Base-by-base conservation (phyloP, 441 rosid genomes). In the Capsella rubella region DNA sequence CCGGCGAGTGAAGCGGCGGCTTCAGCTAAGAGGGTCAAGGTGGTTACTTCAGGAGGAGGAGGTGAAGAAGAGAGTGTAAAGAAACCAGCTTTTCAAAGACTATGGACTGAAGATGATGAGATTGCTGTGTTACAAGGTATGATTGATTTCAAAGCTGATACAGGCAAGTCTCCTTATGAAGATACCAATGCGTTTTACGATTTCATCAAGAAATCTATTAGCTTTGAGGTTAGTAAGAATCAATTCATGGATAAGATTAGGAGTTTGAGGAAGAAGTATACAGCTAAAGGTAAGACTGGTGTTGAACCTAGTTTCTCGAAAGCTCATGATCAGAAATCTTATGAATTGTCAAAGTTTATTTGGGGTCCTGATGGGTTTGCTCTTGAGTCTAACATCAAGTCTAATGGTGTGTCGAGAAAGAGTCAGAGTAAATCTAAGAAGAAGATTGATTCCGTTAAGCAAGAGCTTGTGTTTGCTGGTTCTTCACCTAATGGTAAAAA, bases 101-200 rank as follows among this genome's bases (percentile, higher is more conserved):
- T 78, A 3, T 85, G 85, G 87, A 84, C 79, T 12, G 89, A 83
- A 31, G 87, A 79, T 2, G 89, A 89, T 4, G 89, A 85, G 52
- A 57, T 84, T 5, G 69, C 49, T 6, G 49, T 89, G 2, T 60
- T 85, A n/a, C 72, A 80, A 63, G 91, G 87, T 3, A 61, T 86
- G 80, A 52, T 77, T 18, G 80, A 81, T 54, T 86, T 58, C 77
- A 79, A 66, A 31, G 9, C 34, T 1, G 79, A 79, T 50, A 82
- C 77, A 25, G 85, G 84, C 3, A 40, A 67, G 8, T 69, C 71
- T 42, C 81, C 82, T 0, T 53, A 25, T 34, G 71, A 69, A 0
- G 86, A 87, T 16, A 63, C 73, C 4, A 79, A 29, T 11, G 80
- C 37, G 0, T 86, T 81, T 49, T 81, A 81, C 29, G 87, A 82